A percentile compares a stretch with the other conserved stretches of the same genome.
Evolutionary conservation across 805 yeast genomes (phyloP).

Genomic region (Kockiozyma suomiensis): DNA sequence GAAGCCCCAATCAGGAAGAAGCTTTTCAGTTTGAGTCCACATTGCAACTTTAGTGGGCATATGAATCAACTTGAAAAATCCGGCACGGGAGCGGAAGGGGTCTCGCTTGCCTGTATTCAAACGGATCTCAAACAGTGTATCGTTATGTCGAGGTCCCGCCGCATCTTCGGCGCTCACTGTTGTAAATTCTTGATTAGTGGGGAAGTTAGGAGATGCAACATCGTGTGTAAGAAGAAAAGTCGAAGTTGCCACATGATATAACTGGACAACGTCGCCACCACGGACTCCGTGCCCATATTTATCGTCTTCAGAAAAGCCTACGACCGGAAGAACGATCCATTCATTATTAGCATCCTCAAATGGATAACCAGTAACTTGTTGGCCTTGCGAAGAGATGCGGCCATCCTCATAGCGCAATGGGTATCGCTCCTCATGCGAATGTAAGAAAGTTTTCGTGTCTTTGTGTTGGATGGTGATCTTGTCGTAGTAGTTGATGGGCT

Average conservation of each 20-base stretch:
- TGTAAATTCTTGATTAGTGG: constrained; percentile 94
- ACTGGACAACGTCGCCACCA: constrained; percentile 74
- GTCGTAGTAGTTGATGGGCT: constrained; percentile 74
- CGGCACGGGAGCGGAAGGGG: constrained; percentile 67
- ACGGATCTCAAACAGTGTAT: constrained; percentile 77
- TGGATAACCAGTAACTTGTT: constrained; percentile 80
- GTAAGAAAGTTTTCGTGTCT: constrained; percentile 75
- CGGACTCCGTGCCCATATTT: constrained; percentile 53
- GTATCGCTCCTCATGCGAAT: constrained; percentile 75
- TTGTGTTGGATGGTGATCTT: constrained; percentile 75
- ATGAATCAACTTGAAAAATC: constrained; percentile 72
- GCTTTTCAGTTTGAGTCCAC: constrained; percentile 82
- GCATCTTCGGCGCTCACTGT: constrained; percentile 67
- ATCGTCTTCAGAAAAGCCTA: constrained; percentile 48
- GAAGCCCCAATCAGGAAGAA: constrained; percentile 94
- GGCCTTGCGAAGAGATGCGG: constrained; percentile 89
- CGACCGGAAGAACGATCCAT: constrained; percentile 81
- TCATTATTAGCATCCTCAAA: constrained; percentile 63
- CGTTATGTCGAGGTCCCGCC: constrained; percentile 57
- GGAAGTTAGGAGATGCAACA: constrained; percentile 89
- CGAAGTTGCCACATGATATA: constrained; percentile 78
- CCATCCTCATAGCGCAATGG: constrained; percentile 97
- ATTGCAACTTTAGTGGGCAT: constrained; percentile 86
- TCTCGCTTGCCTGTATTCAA: constrained; percentile 58
- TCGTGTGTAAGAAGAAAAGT: constrained; percentile 86